Evolutionary conservation across 768 basidiomycete species (phyloP).

Genomic region (Boletus tylopilopsis): DNA sequence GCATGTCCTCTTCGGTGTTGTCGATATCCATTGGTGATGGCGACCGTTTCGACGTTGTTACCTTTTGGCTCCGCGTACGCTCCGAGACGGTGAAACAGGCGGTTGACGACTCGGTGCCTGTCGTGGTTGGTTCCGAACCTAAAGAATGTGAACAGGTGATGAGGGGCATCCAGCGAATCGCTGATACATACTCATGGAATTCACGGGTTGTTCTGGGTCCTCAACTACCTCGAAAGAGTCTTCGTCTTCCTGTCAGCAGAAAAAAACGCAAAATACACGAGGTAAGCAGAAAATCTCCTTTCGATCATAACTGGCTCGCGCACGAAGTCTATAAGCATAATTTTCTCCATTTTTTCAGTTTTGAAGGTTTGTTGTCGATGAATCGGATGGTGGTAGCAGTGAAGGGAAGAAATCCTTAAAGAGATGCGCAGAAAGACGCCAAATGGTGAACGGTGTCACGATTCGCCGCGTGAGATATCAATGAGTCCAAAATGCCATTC

Average conservation of each 20-base stretch:
- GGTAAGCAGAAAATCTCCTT: conserved; percentile 1
- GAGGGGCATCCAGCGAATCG: too few species aligned
- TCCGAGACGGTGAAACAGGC: conserved; percentile 18
- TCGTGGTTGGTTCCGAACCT: conserved; percentile 8
- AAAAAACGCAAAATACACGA: background rate
- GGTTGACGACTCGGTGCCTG: conserved; percentile 15
- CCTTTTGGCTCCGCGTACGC: conserved; percentile 17
- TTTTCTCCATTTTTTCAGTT: too few species aligned
- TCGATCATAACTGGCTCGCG: conserved; percentile 1
- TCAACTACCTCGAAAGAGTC: conserved; percentile 19
- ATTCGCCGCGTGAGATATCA: conserved; percentile 10
- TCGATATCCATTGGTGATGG: conserved; percentile 26
- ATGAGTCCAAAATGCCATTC: conserved; percentile 2
- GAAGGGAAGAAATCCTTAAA: conserved; percentile 4
- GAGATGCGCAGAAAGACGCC: background rate
- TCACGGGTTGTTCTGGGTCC: conserved; percentile 3
- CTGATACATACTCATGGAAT: conserved; percentile 18
- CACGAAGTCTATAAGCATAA: conserved; percentile 21
- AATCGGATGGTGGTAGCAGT: conserved; percentile 7
- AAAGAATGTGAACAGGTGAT: background rate
- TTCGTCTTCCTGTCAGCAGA: conserved; percentile 24
- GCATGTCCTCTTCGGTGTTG: conserved; percentile 8
- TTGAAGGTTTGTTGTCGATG: conserved; percentile 13
- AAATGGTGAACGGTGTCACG: background rate
- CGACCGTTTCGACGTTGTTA: conserved; percentile 7